Conservation (phyloP, 1,284 basidiomycete species). For the Leccinum ambiguum region DNA sequence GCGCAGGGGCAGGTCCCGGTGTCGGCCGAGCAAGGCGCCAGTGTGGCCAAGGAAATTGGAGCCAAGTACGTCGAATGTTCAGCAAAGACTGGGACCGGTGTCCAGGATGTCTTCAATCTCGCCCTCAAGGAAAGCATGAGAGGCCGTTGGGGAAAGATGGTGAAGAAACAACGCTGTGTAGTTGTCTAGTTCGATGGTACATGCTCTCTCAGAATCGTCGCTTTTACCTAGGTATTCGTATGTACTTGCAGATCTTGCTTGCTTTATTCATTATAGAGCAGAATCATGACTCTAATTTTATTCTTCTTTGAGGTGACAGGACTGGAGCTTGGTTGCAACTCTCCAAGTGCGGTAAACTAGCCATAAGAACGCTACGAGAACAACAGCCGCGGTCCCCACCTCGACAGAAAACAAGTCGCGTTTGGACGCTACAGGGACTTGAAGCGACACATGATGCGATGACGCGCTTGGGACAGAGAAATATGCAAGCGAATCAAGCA, state of each 20-base stretch:
- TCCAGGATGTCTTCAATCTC: conserved; percentile 91
- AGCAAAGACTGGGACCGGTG: conserved; percentile 87
- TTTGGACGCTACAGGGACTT: conserved; percentile 28
- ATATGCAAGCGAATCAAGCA: conserved; percentile 20
- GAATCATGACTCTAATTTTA: conserved; percentile 13
- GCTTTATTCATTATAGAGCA: conserved; percentile 14
- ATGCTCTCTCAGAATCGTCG: conserved; percentile 9
- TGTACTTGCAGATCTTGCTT: conserved; percentile 28
- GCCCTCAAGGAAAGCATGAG: conserved; percentile 89
- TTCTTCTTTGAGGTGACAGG: conserved; percentile 27
- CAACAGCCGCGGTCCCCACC: conserved; percentile 24
- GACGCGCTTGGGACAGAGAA: conserved; percentile 22
- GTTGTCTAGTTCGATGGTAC: conserved; percentile 50
- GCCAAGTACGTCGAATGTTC: conserved; percentile 97
- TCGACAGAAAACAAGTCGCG: conserved; percentile 27
- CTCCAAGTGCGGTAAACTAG: conserved; percentile 23
- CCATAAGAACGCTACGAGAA: conserved; percentile 31
- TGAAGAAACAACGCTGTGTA: conserved; percentile 75
- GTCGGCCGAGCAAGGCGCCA: conserved; percentile 74
- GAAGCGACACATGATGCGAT: conserved; percentile 11
- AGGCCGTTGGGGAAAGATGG: conserved; percentile 70
- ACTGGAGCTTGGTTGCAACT: conserved; percentile 19
- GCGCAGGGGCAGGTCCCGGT: conserved; percentile 91
- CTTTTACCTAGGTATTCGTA: conserved; percentile 31
- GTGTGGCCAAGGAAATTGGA: conserved; percentile 88